These are phyloP conservation scores for Achaetomiella virescens DNA, from an alignment of 495 filamentous ascomycete genomes.

Conservation along the genomic window DNA sequence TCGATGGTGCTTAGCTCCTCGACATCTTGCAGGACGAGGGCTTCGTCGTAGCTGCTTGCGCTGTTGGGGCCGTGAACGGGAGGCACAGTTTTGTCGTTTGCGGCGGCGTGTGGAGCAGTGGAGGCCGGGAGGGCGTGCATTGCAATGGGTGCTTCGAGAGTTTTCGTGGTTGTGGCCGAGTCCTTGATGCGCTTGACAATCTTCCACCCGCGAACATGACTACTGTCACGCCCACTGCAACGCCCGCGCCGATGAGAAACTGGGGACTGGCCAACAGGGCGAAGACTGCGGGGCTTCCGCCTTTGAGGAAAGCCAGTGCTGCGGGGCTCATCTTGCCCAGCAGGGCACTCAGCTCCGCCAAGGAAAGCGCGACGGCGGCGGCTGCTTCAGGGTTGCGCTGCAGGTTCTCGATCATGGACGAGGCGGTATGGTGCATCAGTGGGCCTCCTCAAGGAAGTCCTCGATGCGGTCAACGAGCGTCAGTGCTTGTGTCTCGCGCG, in stretches of 20 bases:
- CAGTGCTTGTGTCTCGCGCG: constrained; percentile 55
- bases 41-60: constrained; percentile 37
- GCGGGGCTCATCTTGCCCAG: constrained; percentile 78
- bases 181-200: constrained; percentile 78
- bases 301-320: constrained; percentile 66
- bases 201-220: constrained; percentile 92
- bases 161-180: constrained; percentile 31
- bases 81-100: background rate
- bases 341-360: constrained; percentile 83
- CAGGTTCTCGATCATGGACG: constrained; percentile 74
- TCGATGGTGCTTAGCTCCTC: constrained; percentile 63
- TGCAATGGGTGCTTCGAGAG: constrained; percentile 50
- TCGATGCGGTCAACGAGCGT: constrained; percentile 64
- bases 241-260: constrained; percentile 85
- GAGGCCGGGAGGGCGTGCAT: constrained; percentile 30
- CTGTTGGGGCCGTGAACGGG: background rate
- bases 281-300: constrained; percentile 74
- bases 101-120: background rate
- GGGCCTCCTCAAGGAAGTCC: constrained; percentile 69
- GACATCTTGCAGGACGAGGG: constrained; percentile 38
- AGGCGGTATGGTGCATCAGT: constrained; percentile 84
- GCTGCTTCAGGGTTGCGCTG: constrained; percentile 90
- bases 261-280: constrained; percentile 83
- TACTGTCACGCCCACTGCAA: constrained; percentile 82
- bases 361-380: constrained; percentile 84